A percentile compares a stretch with the other conserved stretches of the same genome.
These are phyloP conservation scores for Kwoniella mangroviensis DNA, from an alignment of 768 basidiomycete species.

Conservation along the genomic window DNA sequence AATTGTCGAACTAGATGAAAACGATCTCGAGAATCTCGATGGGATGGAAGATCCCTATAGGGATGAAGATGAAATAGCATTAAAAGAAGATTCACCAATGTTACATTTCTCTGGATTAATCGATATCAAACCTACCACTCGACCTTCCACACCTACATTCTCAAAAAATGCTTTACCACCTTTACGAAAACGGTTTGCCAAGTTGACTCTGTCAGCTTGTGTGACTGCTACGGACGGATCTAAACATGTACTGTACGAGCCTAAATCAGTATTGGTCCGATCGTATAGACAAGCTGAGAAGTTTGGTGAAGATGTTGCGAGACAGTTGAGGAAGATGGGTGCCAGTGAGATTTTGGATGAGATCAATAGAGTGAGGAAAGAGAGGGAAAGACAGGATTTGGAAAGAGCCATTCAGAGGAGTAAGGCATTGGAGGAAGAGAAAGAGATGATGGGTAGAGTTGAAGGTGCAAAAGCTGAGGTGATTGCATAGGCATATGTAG, in stretches of 20 bases:
- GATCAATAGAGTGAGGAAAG: slow-evolving; percentile 69
- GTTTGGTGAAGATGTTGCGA: slow-evolving; percentile 71
- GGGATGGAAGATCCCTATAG: slow-evolving; percentile 25
- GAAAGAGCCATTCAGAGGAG: slow-evolving; percentile 16
- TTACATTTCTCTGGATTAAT: slow-evolving; percentile 41
- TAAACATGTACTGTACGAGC: slow-evolving; percentile 70
- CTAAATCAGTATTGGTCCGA: slow-evolving; percentile 63
- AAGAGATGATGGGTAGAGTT: slow-evolving; percentile 13
- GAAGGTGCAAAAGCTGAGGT: slow-evolving; percentile 14
- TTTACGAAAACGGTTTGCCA: slow-evolving; percentile 36
- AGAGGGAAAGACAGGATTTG: slow-evolving; percentile 24
- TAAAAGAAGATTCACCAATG: slow-evolving; percentile 39
- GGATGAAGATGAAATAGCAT: slow-evolving; percentile 4
- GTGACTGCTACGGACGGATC: slow-evolving; percentile 82
- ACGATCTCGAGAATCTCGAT: slow-evolving; percentile 10
- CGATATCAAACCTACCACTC: slow-evolving; percentile 9
- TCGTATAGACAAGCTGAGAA: slow-evolving; percentile 68
- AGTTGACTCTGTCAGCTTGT: slow-evolving; percentile 73
- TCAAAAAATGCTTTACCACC: slow-evolving; percentile 15
- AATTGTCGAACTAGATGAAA: slow-evolving; percentile 54
- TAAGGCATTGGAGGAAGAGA: slow-evolving; percentile 10
- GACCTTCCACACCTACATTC: slow-evolving; percentile 18
- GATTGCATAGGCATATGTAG: slow-evolving; percentile 1
- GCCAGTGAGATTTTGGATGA: slow-evolving; percentile 81
- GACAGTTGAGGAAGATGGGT: slow-evolving; percentile 68